A percentile compares a stretch with the other conserved stretches of the same genome.
phyloP scores from a whole-genome alignment of 768 basidiomycete species.

The Cyclocybe aegerita region DNA sequence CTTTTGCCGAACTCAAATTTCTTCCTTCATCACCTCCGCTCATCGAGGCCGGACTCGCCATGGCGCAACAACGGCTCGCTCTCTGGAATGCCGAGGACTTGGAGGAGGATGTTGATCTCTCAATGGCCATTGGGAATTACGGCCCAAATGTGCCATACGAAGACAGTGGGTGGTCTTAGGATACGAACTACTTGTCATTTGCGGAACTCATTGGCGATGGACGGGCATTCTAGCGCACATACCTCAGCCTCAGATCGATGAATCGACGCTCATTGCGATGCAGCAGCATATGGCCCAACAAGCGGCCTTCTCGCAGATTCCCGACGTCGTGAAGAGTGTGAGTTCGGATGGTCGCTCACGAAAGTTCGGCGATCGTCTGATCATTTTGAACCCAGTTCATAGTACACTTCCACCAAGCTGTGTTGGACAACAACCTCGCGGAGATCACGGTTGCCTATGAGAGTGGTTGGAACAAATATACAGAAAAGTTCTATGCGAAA shows the following conservation, averaged over 20 bases:
- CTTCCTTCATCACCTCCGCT: conserved; percentile 18
- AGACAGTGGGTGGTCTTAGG: conserved; percentile 44
- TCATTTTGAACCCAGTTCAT: conserved; percentile 64
- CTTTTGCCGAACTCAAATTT: conserved; percentile 35
- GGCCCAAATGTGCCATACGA: conserved; percentile 70
- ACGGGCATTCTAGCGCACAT: conserved; percentile 35
- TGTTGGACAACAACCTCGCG: conserved; percentile 84
- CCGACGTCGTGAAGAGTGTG: conserved; percentile 87
- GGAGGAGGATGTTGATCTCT: conserved; percentile 78
- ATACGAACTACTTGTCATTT: not conserved
- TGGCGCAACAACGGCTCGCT: conserved; percentile 66
- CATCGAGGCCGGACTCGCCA: conserved; percentile 24
- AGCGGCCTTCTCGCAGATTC: conserved; percentile 78
- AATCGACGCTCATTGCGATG: conserved; percentile 65
- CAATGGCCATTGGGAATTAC: conserved; percentile 65
- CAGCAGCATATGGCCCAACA: conserved; percentile 87
- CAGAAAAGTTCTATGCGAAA: conserved; percentile 92
- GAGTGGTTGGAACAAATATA: conserved; percentile 95
- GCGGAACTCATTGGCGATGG: conserved; percentile 2
- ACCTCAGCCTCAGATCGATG: conserved; percentile 66
- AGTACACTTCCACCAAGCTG: conserved; percentile 92
- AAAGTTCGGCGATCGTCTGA: conserved; percentile 4
- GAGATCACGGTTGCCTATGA: conserved; percentile 95
- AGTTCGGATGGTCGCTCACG: conserved; percentile 22
- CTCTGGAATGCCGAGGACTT: conserved; percentile 80